Percentiles rank a stretch among this genome's conserved stretches.
Evolutionary conservation across 2,329 filamentous ascomycete species (phyloP).

Genomic region (Fusarium tjaetaba): DNA sequence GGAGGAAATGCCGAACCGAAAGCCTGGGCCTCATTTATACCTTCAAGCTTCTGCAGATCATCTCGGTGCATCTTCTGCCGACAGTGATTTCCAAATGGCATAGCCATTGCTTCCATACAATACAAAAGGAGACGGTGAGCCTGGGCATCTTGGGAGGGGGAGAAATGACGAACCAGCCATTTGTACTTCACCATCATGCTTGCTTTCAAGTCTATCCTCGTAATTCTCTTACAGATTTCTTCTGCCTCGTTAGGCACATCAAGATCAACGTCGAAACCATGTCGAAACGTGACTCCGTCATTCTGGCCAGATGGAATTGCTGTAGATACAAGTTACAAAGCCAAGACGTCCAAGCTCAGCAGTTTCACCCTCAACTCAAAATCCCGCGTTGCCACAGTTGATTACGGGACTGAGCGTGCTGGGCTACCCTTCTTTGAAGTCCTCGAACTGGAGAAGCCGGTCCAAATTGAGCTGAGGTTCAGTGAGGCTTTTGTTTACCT

Average conservation of each 20-base stretch:
- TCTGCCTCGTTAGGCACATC: neutral
- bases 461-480: neutral
- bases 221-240: neutral
- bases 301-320: neutral
- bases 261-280: neutral
- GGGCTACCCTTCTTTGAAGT: neutral
- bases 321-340: conserved; percentile 4
- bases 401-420: conserved; percentile 3
- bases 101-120: neutral
- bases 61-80: neutral
- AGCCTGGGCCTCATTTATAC: neutral
- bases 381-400: neutral
- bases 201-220: neutral
- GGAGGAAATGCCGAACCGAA: neutral
- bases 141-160: neutral
- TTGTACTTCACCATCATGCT: neutral
- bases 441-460: neutral
- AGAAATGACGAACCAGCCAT: neutral
- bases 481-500: neutral
- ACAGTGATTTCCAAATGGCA: neutral
- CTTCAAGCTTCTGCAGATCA: neutral
- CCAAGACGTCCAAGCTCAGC: neutral
- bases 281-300: neutral
- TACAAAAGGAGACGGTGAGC: neutral
- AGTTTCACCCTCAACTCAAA: neutral